Base-by-base conservation (phyloP, 768 basidiomycete species). In the Lactarius tabidus region DNA sequence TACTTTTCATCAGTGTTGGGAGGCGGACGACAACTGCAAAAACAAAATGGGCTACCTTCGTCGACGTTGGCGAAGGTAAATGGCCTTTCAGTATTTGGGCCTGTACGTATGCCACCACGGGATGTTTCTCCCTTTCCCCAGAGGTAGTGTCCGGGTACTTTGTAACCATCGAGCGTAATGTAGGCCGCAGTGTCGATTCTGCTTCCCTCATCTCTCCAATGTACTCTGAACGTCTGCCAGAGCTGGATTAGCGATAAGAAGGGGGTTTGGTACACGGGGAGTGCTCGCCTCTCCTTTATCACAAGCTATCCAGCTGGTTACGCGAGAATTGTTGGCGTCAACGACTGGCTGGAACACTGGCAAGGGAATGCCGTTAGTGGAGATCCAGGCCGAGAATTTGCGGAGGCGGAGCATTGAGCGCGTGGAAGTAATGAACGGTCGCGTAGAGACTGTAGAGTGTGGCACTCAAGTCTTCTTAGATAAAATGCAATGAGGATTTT, bases 361-460 rank as follows among this genome's bases (percentile, higher is more conserved):
- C 14, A 89, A 70, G 14, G 74, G 71, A 62, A 77, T 68, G 6
- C 80, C 83, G 36, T 84, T 80, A 45, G 79, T 81, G 39, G 78
- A 77, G 59, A 91, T 85, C 85, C 89, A 90, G 28, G 88, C 87
- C 17, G 86, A 86, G 74, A 89, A 89, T 7, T 81, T 84, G 20
- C 82, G 80, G 73, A 83, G 81, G 0, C 79, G 79, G 64, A 86
- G 64, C 73, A 74, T 74, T 26, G 23, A 51, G 48, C 14, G 5
- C 48, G 23, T n/a, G 45, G 23, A 39, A 23, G 18, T 14, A 3
- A 36, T 28, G 33, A 23, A 35, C 20, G 28, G 14, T n/a, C 8
- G 17, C 28, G 29, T 10, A 26, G 29, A 28, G 51, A n/a, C n/a
- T n/a, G n/a, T n/a, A n/a, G n/a, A n/a, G n/a, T n/a, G n/a, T n/a